Evolutionary conservation across 495 filamentous ascomycete genomes (phyloP), one percentile per base, ranked within the genome.

Genomic region (Neurospora sp.): DNA sequence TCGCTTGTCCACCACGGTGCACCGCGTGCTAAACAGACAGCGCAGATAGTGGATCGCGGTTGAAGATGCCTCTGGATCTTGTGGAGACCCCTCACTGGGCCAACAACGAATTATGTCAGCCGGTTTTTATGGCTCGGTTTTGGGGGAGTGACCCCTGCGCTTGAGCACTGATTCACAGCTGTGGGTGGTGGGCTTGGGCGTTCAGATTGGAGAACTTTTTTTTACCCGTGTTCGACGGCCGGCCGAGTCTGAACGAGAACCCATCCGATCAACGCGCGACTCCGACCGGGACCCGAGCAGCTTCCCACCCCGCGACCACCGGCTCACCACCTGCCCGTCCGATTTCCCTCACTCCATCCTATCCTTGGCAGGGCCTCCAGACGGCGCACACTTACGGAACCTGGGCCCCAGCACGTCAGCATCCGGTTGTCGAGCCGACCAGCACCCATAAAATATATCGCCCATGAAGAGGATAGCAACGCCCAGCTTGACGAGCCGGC

Each of bases 401-500:
- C 44, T 35, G 53, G 53, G 53, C 53, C 53, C 27, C 39, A 69
- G 27, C 31, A 61, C 53, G 31, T 71, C 70, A 71, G 11, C 35
- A 38, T 38, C 53, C 53, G 53, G 53, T 61, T 61, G 53, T 61
- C 53, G 53, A 61, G 53, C 53, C 53, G 53, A 61, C 27, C 14
- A 61, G 16, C 53, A 61, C 27, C 22, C 53, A 35, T 31, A 16
- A 35, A 61, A 61, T 35, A 61, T 61, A 42, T 18, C 72, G 71
- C 73, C 74, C 71, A 83, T 83, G 81, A 83, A 81, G 81, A 83
- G 81, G 80, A 80, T 83, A 83, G 78, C 81, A 72, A 68, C 75
- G 46, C 75, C 78, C 71, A 72, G 80, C 77, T 81, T 75, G 77
- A 77, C 80, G 74, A 75, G 79, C 78, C 80, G 78, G 73, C 72